Conservation (phyloP, 2,329 filamentous ascomycete species). For the Cytospora piceicola region DNA sequence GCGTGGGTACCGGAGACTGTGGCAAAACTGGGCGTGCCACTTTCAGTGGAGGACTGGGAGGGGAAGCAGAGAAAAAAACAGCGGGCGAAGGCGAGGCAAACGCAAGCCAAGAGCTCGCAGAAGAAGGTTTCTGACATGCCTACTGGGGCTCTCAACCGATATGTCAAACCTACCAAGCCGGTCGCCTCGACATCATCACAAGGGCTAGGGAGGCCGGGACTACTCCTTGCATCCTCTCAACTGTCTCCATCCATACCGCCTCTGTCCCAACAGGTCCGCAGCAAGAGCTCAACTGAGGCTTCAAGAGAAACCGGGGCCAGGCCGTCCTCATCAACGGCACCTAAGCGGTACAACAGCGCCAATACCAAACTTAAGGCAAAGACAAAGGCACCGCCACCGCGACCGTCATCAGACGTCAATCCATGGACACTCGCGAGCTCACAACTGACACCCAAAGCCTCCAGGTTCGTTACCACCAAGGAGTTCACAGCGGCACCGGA, state of each 20-base stretch:
- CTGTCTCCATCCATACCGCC: constrained; percentile 10
- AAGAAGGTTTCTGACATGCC: constrained; percentile 36
- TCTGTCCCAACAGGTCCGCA: not conserved
- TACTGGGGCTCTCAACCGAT: constrained; percentile 43
- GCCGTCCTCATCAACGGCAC: constrained; percentile 27
- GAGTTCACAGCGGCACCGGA: constrained; percentile 16
- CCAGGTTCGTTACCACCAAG: constrained; percentile 26
- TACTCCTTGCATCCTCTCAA: not conserved
- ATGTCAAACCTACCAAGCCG: constrained; percentile 44
- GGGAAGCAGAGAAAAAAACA: constrained; percentile 41
- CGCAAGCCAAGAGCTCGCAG: constrained; percentile 21
- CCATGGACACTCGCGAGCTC: constrained; percentile 48
- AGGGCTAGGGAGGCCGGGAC: not conserved
- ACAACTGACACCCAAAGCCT: constrained; percentile 40
- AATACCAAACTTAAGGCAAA: constrained; percentile 31
- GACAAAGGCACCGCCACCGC: constrained; percentile 29
- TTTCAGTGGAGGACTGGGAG: constrained; percentile 69
- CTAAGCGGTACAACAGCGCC: constrained; percentile 37
- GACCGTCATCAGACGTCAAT: constrained; percentile 38
- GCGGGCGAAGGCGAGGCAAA: constrained; percentile 28
- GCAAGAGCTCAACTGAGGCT: not conserved
- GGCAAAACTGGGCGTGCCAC: constrained; percentile 65
- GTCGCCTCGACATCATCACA: not conserved
- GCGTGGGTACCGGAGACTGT: constrained; percentile 71
- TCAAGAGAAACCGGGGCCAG: not conserved